Evolutionary conservation across 257 asterid species (phyloP), one percentile per base, ranked within the genome.

Genomic region (Apocynum venetum): DNA sequence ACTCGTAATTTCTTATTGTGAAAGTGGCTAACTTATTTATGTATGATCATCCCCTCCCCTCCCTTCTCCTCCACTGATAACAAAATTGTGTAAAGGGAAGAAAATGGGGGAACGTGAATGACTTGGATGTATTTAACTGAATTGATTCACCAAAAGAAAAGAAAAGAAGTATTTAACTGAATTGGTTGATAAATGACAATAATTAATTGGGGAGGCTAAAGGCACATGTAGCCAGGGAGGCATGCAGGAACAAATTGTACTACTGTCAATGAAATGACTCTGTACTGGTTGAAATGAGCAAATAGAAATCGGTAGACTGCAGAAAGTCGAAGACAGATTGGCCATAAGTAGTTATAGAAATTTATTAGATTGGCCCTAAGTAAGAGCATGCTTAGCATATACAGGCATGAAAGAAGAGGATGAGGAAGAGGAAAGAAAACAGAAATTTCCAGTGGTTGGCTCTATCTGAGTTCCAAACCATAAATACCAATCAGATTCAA

Each of bases 221-320:
- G 17, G 67, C 72, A 46, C 77, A 78, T 56, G 52, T 55, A 78
- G 78, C 71, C 78, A 44, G 73, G 60, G 44, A 74, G 53, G 71
- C 51, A 74, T 60, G 53, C 25, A 64, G 60, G 72, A 73, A 25
- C 72, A 36, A 55, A 44, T 38, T 53, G 72, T 78, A 46, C 49
- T 46, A 73, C 64, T 63, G 31, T 77, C 82, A 73, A 12, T 51
- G 43, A 47, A 67, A 64, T 74, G 70, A 80, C 51, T 61, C n/a
- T 4, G 75, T 57, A 69, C 41, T 14, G 47, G 76, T 72, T 73
- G 61, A 80, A 76, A 63, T 69, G 78, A n/a, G 73, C 56, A 69
- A 74, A 20, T 43, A 47, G 19, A 47, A 49, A 47, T 25, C 25
- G 47, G 35, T 53, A 20, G 15, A 67, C 36, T 31, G 40, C 13